These are phyloP conservation scores for Effrenium voratum DNA, from an alignment of 73 alveolate genomes.

Conservation along the genomic window DNA sequence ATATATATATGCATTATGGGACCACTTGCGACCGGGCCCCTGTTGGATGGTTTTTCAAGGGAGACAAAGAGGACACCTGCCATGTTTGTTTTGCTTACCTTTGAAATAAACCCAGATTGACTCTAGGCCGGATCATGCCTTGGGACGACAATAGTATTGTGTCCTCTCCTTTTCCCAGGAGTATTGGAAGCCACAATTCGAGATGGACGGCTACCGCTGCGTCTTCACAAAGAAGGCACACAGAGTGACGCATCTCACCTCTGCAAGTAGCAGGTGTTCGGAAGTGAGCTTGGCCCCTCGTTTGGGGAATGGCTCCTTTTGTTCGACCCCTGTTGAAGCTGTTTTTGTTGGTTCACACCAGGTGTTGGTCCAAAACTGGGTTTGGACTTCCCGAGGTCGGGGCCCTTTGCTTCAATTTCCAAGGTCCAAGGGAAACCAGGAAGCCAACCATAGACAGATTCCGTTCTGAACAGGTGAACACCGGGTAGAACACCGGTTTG, in stretches of 20 bases:
- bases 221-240: slow-evolving; percentile 70
- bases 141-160: no score
- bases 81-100: no score
- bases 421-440: neutral
- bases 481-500: no score
- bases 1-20: no score
- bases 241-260: neutral
- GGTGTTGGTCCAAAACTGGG: neutral
- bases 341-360: neutral
- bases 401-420: neutral
- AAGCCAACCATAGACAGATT: no score
- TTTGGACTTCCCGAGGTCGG: neutral
- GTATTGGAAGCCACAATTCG: slow-evolving; percentile 85
- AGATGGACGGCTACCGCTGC: slow-evolving; percentile 34
- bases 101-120: no score
- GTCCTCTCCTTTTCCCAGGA: no score
- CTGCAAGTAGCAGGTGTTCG: neutral
- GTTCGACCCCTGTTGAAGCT: neutral
- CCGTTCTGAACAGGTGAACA: no score
- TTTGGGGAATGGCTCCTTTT: neutral
- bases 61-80: no score
- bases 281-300: neutral
- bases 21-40: no score
- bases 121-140: no score
- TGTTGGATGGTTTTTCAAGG: no score